phyloP scores from a whole-genome alignment of 2,329 filamentous ascomycete species.

The Sordariomycetes sp. region DNA sequence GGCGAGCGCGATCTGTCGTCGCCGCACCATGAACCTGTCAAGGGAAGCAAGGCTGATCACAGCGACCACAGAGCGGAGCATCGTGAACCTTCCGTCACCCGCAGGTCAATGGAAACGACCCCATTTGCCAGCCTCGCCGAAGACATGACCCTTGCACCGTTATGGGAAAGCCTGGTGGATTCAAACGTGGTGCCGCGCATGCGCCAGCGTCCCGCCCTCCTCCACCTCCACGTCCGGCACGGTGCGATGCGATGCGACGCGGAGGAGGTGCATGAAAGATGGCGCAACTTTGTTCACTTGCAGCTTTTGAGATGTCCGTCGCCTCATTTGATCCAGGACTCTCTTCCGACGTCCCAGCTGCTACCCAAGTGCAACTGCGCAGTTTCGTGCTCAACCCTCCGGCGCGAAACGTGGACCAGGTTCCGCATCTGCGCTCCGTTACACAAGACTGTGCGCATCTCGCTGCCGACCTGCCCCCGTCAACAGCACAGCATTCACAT shows the following conservation, averaged over 20 bases:
- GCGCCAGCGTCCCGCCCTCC: slow-evolving; percentile 1
- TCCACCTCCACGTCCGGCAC: slow-evolving; percentile 2
- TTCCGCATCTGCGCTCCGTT: too few species aligned
- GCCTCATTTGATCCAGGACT: too few species aligned
- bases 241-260: slow-evolving; percentile 3
- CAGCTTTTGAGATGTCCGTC: too few species aligned
- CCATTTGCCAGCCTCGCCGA: slow-evolving; percentile 8
- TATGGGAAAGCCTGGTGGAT: slow-evolving; percentile 2
- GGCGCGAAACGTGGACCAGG: too few species aligned
- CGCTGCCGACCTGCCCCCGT: too few species aligned
- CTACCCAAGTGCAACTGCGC: background rate
- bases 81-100: slow-evolving; percentile 1
- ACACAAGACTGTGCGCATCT: too few species aligned
- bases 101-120: slow-evolving; percentile 8
- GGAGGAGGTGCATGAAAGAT: slow-evolving; percentile 1
- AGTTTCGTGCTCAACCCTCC: background rate
- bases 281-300: background rate
- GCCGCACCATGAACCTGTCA: background rate
- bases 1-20: background rate
- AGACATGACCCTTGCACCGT: slow-evolving; percentile 4
- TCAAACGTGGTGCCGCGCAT: slow-evolving; percentile 1
- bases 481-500: too few species aligned
- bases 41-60: background rate
- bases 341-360: background rate
- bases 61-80: background rate